phyloP scores from a whole-genome alignment of 805 yeast species.

The Candida koratica region DNA sequence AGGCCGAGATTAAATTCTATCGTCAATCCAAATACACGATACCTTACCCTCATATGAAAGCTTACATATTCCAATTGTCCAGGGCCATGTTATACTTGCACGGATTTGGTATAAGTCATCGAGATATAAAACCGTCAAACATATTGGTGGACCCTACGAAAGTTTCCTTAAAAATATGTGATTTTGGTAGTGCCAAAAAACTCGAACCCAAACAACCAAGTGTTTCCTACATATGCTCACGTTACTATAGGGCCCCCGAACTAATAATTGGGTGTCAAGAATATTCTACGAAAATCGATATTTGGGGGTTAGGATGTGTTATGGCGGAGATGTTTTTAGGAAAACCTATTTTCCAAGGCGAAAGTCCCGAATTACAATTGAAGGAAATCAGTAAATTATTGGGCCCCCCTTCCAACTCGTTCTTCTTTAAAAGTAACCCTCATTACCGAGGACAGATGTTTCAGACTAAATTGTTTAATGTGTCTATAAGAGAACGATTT shows the following conservation, averaged over 20 bases:
- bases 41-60: conserved; percentile 70
- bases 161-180: conserved; percentile 71
- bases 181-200: conserved; percentile 81
- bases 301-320: conserved; percentile 98
- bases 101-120: conserved; percentile 74
- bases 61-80: conserved; percentile 74
- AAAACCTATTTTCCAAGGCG: conserved; percentile 93
- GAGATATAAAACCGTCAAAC: conserved; percentile 83
- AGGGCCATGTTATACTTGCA: conserved; percentile 81
- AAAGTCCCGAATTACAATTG: conserved; percentile 80
- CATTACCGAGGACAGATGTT: conserved; percentile 72
- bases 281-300: conserved; percentile 87
- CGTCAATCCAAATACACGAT: conserved; percentile 56
- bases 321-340: conserved; percentile 92
- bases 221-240: conserved; percentile 91
- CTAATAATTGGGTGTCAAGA: conserved; percentile 84
- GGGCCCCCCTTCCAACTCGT: conserved; percentile 77
- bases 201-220: conserved; percentile 79
- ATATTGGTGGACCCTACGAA: conserved; percentile 69
- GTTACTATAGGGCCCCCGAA: conserved; percentile 96
- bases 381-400: conserved; percentile 85
- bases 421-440: conserved; percentile 71
- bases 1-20: conserved; percentile 68
- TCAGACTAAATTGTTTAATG: conserved; percentile 58
- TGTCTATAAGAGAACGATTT: conserved; percentile 49